Percentiles rank a stretch among this genome's conserved stretches.
Evolutionary conservation across 192 early-diverging fungal species (phyloP).

Genomic region (Mortierella antarctica): DNA sequence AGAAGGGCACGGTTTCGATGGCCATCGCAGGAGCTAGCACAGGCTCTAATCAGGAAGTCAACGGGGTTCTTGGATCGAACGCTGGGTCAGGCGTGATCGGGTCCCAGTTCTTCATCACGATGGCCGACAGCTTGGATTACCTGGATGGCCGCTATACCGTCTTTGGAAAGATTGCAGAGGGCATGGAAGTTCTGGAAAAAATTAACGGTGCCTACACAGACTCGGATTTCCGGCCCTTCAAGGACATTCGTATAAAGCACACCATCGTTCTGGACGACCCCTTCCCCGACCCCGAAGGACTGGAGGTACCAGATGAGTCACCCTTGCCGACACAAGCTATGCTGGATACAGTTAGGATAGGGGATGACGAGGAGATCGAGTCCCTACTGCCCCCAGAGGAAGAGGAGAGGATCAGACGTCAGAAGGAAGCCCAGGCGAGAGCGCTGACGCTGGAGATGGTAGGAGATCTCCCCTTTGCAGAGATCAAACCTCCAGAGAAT

Average conservation of each 20-base stretch:
- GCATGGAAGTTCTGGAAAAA: conserved; percentile 85
- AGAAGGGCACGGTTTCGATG: conserved; percentile 83
- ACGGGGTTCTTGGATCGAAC: conserved; percentile 9
- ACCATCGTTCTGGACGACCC: conserved; percentile 95
- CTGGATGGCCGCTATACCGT: conserved; percentile 86
- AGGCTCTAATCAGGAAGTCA: conserved; percentile 40
- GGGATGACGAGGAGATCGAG: conserved; percentile 80
- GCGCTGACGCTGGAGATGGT: conserved; percentile 98
- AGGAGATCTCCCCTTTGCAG: conserved; percentile 96
- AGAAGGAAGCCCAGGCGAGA: conserved; percentile 81
- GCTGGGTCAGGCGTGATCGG: conserved; percentile 64
- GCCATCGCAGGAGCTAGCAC: conserved; percentile 62
- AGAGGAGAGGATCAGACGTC: conserved; percentile 71
- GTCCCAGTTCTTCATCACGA: conserved; percentile 91
- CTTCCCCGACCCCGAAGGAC: conserved; percentile 81
- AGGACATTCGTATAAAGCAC: conserved; percentile 91
- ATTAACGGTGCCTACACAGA: conserved; percentile 81
- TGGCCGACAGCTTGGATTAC: conserved; percentile 78
- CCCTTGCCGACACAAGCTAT: conserved; percentile 82
- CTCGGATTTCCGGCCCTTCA: conserved; percentile 76
- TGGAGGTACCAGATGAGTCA: conserved; percentile 73
- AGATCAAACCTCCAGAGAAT: conserved; percentile 97
- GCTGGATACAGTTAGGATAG: conserved; percentile 78
- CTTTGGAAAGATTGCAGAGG: conserved; percentile 92
- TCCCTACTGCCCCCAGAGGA: conserved; percentile 69